Percentiles rank a stretch among this genome's conserved stretches.
These are phyloP conservation scores for Huntiella omanensis DNA, from an alignment of 2,329 filamentous ascomycete species.

Conservation along the genomic window DNA sequence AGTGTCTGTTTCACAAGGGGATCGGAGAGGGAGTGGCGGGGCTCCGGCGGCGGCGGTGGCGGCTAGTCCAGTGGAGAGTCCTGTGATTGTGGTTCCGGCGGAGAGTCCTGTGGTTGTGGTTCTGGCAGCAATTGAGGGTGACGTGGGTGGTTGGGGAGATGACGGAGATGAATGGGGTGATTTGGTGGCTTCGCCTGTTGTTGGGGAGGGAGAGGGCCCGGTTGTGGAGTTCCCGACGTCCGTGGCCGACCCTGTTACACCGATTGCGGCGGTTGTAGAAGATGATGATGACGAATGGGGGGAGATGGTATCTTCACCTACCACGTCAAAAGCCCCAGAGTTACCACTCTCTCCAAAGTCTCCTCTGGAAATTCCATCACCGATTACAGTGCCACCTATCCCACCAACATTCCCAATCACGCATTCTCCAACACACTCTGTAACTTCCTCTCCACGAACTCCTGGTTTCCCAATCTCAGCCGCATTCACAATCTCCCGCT, in stretches of 20 bases:
- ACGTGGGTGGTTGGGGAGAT: conserved; percentile 13
- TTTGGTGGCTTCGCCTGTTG: conserved; percentile 25
- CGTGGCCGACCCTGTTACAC: no score
- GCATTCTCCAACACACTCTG: conserved; percentile 8
- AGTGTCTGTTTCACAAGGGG: no score
- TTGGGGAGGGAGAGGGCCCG: background rate
- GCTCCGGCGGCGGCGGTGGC: no score
- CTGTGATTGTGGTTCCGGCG: no score
- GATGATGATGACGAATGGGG: conserved; percentile 38
- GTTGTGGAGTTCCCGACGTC: background rate
- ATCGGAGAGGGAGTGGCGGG: no score
- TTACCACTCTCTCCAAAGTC: background rate
- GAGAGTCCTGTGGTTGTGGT: no score
- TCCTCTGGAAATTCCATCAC: background rate
- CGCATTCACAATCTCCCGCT: background rate
- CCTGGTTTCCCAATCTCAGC: conserved; percentile 3
- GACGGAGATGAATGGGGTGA: conserved; percentile 41
- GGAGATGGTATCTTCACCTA: conserved; percentile 29
- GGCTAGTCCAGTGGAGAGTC: no score
- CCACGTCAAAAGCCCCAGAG: background rate
- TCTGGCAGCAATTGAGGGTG: background rate
- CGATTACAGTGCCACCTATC: conserved; percentile 6
- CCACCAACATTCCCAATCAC: conserved; percentile 5
- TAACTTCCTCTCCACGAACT: conserved; percentile 6
- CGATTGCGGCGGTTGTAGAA: conserved; percentile 6